Conservation (phyloP, 169 alveolate genomes). For the Plasmodium blacklocki region DNA sequence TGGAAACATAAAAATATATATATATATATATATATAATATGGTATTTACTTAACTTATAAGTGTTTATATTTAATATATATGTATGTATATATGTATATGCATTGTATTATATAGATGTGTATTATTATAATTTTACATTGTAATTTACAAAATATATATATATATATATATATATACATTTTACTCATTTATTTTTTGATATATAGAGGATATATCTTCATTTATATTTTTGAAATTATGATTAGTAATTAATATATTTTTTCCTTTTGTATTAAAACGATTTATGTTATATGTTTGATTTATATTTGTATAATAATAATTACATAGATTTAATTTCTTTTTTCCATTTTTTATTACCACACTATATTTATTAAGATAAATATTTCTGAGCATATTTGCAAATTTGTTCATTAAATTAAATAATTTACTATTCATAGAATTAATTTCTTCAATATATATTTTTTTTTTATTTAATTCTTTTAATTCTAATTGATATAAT, state of each 20-base stretch:
- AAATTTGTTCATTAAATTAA: slow-evolving; percentile 16
- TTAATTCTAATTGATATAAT: slow-evolving; percentile 34
- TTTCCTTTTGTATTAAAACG: neutral
- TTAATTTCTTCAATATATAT: slow-evolving; percentile 32
- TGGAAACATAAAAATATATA: no score
- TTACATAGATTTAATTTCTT: slow-evolving; percentile 42
- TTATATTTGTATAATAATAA: slow-evolving; percentile 32
- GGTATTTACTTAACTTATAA: no score
- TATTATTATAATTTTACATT: no score
- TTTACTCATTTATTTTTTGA: slow-evolving; percentile 39
- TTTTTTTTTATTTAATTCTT: slow-evolving; percentile 50
- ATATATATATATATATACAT: slow-evolving; percentile 1
- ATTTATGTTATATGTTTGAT: slow-evolving; percentile 26
- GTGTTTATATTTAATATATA: no score
- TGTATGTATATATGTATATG: no score
- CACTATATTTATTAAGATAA: slow-evolving; percentile 49
- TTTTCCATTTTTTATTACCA: slow-evolving; percentile 43
- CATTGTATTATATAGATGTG: no score
- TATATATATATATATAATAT: no score
- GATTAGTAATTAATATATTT: neutral
- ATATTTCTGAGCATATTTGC: slow-evolving; percentile 58
- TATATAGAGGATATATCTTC: slow-evolving; percentile 23
- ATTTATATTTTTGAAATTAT: slow-evolving; percentile 12
- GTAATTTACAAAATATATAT: neutral
- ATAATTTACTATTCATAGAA: slow-evolving; percentile 19